Conservation (phyloP, 2,329 filamentous ascomycete species). For the Alternaria atra region DNA sequence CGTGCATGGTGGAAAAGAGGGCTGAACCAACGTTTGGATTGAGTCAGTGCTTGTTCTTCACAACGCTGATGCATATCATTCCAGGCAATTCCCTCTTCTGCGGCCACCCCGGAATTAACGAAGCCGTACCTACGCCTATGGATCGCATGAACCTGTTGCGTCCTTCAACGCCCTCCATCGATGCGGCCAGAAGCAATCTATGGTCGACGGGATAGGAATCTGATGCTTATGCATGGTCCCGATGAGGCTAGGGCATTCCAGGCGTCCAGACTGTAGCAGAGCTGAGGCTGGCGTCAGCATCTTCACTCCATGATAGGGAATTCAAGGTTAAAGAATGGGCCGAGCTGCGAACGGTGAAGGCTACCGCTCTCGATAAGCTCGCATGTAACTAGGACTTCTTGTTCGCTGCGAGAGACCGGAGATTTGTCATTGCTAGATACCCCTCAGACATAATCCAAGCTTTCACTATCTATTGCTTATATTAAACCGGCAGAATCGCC, state of each 20-base stretch:
- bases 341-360: background rate
- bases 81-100: background rate
- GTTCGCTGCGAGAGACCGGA: background rate
- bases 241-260: background rate
- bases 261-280: background rate
- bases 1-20: conserved; percentile 19
- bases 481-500: background rate
- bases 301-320: background rate
- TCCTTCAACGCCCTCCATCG: background rate
- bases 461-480: background rate
- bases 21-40: conserved; percentile 6
- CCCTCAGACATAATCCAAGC: background rate
- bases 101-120: background rate
- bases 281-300: background rate
- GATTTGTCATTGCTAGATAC: background rate
- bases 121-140: background rate
- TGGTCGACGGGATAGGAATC: background rate
- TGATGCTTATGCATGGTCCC: background rate
- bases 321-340: too few species aligned
- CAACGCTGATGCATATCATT: conserved; percentile 2
- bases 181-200: background rate
- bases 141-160: background rate
- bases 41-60: conserved; percentile 1
- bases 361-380: background rate
- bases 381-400: background rate